Conservation (phyloP, 2,329 filamentous ascomycete species). For the Dissoconium aciculare region DNA sequence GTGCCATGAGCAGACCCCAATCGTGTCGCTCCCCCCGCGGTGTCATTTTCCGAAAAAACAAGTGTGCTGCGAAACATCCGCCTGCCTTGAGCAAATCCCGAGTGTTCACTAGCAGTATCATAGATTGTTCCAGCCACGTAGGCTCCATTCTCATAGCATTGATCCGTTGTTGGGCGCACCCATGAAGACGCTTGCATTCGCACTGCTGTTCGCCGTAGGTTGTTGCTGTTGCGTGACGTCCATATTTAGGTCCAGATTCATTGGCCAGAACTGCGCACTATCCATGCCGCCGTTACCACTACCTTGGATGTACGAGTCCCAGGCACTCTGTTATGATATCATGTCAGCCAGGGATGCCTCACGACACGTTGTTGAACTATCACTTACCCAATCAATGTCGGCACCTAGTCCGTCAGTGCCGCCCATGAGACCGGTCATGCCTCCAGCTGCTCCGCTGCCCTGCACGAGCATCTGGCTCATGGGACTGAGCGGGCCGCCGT, state of each 20-base stretch:
- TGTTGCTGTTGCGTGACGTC: constrained; percentile 17
- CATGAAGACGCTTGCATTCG: constrained; percentile 24
- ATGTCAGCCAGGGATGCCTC: constrained; percentile 6
- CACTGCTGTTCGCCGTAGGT: constrained; percentile 9
- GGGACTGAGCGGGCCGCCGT: constrained; percentile 18
- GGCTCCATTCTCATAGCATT: no score
- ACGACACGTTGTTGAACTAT: background rate
- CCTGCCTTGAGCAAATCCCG: no score
- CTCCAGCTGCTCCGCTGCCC: constrained; percentile 14
- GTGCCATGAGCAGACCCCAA: no score
- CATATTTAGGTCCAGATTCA: constrained; percentile 23
- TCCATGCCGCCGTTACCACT: constrained; percentile 28
- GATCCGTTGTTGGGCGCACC: constrained; percentile 14
- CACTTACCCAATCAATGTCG: constrained; percentile 40
- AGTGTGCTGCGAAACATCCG: no score
- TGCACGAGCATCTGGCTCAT: constrained; percentile 22
- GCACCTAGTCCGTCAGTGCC: constrained; percentile 37
- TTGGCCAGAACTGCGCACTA: constrained; percentile 30
- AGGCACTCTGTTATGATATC: constrained; percentile 40
- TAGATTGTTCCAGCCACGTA: no score
- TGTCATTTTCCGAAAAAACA: no score
- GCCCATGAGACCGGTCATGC: constrained; percentile 29
- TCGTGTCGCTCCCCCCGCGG: no score
- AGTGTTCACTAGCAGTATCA: no score
- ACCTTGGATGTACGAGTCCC: constrained; percentile 55